Percentiles rank a stretch among this genome's conserved stretches.
These are phyloP conservation scores for Cupressus sempervirens DNA, from an alignment of 75 land plant genomes.

Conservation along the genomic window DNA sequence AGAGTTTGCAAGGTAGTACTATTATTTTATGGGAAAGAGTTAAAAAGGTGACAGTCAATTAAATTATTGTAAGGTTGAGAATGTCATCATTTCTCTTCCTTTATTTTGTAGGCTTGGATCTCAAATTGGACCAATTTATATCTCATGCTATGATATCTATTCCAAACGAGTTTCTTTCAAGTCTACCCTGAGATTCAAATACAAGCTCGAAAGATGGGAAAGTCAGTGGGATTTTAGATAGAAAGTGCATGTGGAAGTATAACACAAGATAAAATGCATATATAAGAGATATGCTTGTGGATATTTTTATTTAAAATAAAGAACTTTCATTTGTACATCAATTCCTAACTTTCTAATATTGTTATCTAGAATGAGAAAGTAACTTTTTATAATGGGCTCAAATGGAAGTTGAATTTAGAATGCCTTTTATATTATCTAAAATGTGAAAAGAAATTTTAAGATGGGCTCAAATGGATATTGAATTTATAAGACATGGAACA, in stretches of 20 bases:
- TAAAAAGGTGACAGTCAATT: background rate
- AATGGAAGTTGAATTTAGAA: no score
- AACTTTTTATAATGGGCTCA: no score
- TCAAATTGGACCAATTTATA: constrained; percentile 24
- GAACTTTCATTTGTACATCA: background rate
- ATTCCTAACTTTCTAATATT: background rate
- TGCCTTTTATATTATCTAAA: background rate
- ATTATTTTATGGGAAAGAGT: background rate
- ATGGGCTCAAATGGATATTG: background rate
- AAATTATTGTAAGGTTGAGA: background rate
- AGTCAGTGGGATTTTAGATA: background rate
- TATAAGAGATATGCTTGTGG: background rate
- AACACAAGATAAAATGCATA: background rate
- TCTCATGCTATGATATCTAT: constrained; percentile 43
- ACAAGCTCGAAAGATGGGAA: background rate
- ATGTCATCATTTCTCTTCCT: background rate
- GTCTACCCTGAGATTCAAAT: constrained; percentile 15
- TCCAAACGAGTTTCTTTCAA: constrained; percentile 34
- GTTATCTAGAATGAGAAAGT: no score
- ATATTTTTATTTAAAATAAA: background rate
- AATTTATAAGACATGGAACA: background rate
- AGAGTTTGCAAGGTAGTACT: background rate
- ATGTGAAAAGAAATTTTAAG: background rate
- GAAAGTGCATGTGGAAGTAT: background rate
- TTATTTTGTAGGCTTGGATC: constrained; percentile 43